Base-by-base conservation (phyloP, 169 alveolate species). In the Cryptosporidium sp. region DNA sequence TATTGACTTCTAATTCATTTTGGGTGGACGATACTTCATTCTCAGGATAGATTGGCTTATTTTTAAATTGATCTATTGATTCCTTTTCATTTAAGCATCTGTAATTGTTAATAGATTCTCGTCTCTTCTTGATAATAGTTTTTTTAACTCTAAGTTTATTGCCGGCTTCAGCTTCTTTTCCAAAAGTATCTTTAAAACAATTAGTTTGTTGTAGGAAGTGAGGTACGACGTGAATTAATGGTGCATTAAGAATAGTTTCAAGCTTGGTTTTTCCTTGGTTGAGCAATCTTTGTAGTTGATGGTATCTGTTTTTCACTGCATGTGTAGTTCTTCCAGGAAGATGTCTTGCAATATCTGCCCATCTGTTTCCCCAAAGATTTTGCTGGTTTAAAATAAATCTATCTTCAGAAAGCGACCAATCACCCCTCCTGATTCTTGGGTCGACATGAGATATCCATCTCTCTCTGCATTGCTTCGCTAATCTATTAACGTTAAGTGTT, bases 381-480 rank as follows among this genome's bases (percentile, higher is more conserved):
- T 94, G 95, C 29, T 85, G 85, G 58, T 85, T 52, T 33, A 95
- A 86, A 35, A 95, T 71, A 62, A 84, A 71, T 33, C 93, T 84
- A 84, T 95, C 97, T 84, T 94, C 96, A 84, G 92, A 94, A 52
- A 67, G 84, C 39, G 94, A 84, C 95, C 96, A 95, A 8, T 93
- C 93, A 16, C 94, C 95, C 61, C 94, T 89, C 43, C 93, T 93
- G 39, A 95, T 91, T 39, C 93, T 85, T 23, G 96, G 96, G 73
- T 93, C 93, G 51, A 95, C 94, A 84, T 94, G 95, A 65, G 94
- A 94, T 68, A 70, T 93, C 97, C 97, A 95, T 70, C 96, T 75
- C 71, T 95, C 97, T 55, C 97, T 70, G 71, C 97, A 94, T 80
- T 95, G 96, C 84, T 94, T 94, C 18, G 96, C 97, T 16, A 75